phyloP scores from a whole-genome alignment of 75 land plant species.

The Picea sitchensis region DNA sequence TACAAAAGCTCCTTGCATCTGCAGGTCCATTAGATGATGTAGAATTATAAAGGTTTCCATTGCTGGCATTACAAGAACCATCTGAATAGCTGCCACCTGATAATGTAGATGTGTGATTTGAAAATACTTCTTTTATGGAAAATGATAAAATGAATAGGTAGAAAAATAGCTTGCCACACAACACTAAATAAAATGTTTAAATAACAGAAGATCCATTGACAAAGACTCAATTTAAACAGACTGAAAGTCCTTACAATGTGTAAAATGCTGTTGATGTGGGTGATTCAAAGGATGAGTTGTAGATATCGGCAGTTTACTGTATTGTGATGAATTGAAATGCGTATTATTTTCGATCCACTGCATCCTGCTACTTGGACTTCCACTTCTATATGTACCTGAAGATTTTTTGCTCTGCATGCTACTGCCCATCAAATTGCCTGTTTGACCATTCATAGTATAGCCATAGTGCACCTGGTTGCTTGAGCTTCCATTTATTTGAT shows the following conservation, averaged over 20 bases:
- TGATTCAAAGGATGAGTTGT: too few relatives aligned
- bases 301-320: too few relatives aligned
- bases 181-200: not conserved
- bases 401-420: too few relatives aligned
- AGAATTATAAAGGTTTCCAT: not conserved
- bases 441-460: too few relatives aligned
- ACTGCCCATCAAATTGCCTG: too few relatives aligned
- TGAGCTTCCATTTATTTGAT: too few relatives aligned
- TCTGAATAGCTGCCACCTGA: not conserved
- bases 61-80: not conserved
- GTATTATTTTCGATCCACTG: too few relatives aligned
- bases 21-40: not conserved
- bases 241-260: not conserved
- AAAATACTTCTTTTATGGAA: not conserved
- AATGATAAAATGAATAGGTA: not conserved
- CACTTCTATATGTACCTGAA: too few relatives aligned
- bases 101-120: not conserved
- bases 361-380: too few relatives aligned
- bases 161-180: not conserved
- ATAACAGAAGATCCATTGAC: not conserved
- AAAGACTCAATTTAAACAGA: not conserved
- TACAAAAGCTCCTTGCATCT: not conserved
- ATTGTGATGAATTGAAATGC: too few relatives aligned
- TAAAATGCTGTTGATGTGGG: too few relatives aligned
- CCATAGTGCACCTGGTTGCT: too few relatives aligned